Base-by-base conservation (phyloP, 2,329 filamentous ascomycete species). In the Apiospora aurea region DNA sequence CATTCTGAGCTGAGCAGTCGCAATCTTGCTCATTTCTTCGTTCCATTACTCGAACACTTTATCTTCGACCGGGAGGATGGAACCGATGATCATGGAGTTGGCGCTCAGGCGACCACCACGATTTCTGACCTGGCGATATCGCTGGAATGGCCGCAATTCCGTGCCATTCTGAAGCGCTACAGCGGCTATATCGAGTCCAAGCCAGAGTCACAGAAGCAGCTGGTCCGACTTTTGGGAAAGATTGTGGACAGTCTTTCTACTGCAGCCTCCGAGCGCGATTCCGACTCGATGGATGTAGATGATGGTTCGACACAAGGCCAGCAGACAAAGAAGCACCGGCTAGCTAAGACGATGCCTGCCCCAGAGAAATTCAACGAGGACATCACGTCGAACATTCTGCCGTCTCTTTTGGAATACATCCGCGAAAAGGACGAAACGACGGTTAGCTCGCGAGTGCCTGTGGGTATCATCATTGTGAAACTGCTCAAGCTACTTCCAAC, bases 351-450 rank as follows among this genome's bases (percentile, higher is more conserved):
- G 0, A 85, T 95, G 70, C 94, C 94, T 0, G 86, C 87, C 46
- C 82, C 88, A 73, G 84, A 90, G 13, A 94, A 94, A 80, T 85
- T 97, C 46, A 85, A 89, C 21, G 87, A 89, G 1, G 94, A 97
- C 76, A 85, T 98, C 70, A 88, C 89, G 53, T 89, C 90, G 26
- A 91, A 91, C 74, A 93, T 97, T 77, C 84, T 97, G 49, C 94
- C 96, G 0, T 89, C 93, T 24, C 84, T 99, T 44, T 88, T 92
- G n/a, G 89, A 91, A 66, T 96, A 97, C 79, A 88, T 98, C 41
- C 95, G 98, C 77, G 92, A 97, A 77, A 98, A 98, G 81, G 94
- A 98, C 75, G 96, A 99, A 80, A 92, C 94, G 0, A 95, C 95
- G 69, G 96, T 99, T 81, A 97, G 95, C 83, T 90, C 96, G 70